Percentiles rank a stretch among this genome's conserved stretches.
Evolutionary conservation across 2,329 filamentous ascomycete genomes (phyloP).

Genomic region (Thelonectria blattea): DNA sequence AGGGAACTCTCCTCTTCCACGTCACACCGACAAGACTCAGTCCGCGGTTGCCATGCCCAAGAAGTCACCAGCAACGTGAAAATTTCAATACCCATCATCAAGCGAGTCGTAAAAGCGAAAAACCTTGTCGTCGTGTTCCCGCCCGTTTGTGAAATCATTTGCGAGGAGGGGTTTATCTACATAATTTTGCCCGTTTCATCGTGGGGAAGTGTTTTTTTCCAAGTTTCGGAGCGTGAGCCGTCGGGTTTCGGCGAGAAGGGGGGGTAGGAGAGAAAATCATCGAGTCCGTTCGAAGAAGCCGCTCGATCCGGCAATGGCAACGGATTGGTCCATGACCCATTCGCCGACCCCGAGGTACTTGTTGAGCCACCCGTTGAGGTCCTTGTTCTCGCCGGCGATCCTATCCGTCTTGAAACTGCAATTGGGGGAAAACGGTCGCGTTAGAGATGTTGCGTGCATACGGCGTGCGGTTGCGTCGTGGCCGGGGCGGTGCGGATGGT

Average conservation of each 20-base stretch:
- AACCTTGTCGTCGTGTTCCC: slow-evolving; percentile 4
- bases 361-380: slow-evolving; percentile 86
- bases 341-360: slow-evolving; percentile 95
- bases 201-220: background rate
- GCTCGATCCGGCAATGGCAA: slow-evolving; percentile 86
- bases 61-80: slow-evolving; percentile 1
- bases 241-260: background rate
- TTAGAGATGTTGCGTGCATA: slow-evolving; percentile 29
- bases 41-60: background rate
- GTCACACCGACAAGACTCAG: background rate
- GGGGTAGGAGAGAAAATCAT: slow-evolving; percentile 57
- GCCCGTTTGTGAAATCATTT: slow-evolving; percentile 4
- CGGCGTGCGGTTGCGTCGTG: background rate
- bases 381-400: slow-evolving; percentile 79
- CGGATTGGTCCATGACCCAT: slow-evolving; percentile 97
- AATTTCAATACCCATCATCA: slow-evolving; percentile 9
- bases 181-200: background rate
- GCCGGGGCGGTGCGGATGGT: background rate
- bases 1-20: slow-evolving; percentile 15
- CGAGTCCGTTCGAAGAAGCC: slow-evolving; percentile 90
- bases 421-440: slow-evolving; percentile 45
- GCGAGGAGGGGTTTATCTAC: background rate
- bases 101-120: slow-evolving; percentile 9
- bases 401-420: slow-evolving; percentile 88
- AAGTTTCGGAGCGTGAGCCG: background rate